A percentile compares a stretch with the other conserved stretches of the same genome.
These are phyloP conservation scores for Paramyrothecium roridum DNA, from an alignment of 2,329 filamentous ascomycete species.

Conservation along the genomic window DNA sequence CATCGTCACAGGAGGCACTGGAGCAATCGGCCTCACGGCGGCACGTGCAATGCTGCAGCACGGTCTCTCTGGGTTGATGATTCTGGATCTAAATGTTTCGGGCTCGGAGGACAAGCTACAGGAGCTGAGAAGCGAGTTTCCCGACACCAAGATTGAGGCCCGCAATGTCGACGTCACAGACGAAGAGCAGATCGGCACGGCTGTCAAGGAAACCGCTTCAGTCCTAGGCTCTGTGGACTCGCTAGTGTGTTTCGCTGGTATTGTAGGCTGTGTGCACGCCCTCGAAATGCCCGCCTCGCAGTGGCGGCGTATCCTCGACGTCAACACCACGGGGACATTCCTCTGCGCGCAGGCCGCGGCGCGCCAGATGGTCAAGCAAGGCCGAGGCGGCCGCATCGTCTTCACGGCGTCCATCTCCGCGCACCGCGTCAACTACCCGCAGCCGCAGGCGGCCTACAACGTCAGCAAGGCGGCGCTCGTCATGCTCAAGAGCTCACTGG, in stretches of 20 bases:
- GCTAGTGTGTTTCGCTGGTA: conserved; percentile 47
- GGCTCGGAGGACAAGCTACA: conserved; percentile 23
- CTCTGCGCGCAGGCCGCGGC: conserved; percentile 61
- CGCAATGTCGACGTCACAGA: conserved; percentile 14
- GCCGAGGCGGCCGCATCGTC: conserved; percentile 54
- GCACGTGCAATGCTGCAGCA: conserved; percentile 67
- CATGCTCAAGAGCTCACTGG: conserved; percentile 53
- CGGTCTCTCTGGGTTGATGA: conserved; percentile 53
- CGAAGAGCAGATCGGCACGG: conserved; percentile 9
- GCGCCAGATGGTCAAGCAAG: conserved; percentile 40
- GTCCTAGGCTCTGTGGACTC: conserved; percentile 15
- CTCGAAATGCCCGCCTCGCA: conserved; percentile 40
- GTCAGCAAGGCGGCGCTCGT: conserved; percentile 65
- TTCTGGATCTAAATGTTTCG: conserved; percentile 56
- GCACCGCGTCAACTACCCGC: conserved; percentile 66
- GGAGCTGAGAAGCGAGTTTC: conserved; percentile 13
- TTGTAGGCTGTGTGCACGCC: conserved; percentile 60
- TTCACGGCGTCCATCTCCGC: conserved; percentile 66
- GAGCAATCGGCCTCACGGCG: conserved; percentile 38
- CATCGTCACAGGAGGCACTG: conserved; percentile 46
- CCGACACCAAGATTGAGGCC: conserved; percentile 7
- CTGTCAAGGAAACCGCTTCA: conserved; percentile 5
- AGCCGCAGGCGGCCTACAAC: conserved; percentile 70
- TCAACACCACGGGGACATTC: conserved; percentile 68
- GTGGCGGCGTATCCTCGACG: conserved; percentile 61